Evolutionary conservation across 305 asterid species (phyloP).

Genomic region (Nicotiana rustica): DNA sequence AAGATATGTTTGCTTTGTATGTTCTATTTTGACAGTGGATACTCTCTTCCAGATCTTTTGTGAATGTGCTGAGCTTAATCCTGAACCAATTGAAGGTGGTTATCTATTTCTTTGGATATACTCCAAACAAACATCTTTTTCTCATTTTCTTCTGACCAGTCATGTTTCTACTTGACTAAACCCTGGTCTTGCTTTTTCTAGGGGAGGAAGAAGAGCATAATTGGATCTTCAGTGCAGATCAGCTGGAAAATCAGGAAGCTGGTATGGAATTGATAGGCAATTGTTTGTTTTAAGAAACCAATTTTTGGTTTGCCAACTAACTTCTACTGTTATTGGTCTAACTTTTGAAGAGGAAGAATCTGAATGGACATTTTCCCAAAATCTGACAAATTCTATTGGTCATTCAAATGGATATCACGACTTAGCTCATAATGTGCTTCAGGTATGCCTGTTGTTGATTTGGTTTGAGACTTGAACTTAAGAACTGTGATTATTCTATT

Average conservation of each 20-base stretch:
- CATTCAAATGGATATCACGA: constrained; percentile 76
- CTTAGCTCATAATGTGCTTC: constrained; percentile 71
- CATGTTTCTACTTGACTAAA: constrained; percentile 26
- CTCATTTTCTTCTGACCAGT: not conserved
- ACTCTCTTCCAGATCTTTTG: constrained; percentile 76
- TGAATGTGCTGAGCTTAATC: constrained; percentile 97
- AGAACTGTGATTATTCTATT: constrained; percentile 2
- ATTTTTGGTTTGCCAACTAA: not conserved
- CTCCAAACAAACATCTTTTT: not conserved
- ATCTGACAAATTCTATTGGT: constrained; percentile 68
- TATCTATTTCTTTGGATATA: constrained; percentile 30
- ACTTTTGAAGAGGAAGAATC: constrained; percentile 60
- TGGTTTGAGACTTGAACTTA: constrained; percentile 25
- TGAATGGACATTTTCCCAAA: constrained; percentile 56
- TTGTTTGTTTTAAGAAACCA: not conserved
- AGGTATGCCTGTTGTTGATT: constrained; percentile 51
- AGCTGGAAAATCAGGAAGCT: constrained; percentile 55
- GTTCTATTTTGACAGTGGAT: constrained; percentile 62
- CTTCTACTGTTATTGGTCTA: constrained; percentile 18
- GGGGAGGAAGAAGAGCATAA: constrained; percentile 74
- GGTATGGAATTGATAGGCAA: constrained; percentile 47
- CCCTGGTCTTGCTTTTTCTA: constrained; percentile 38
- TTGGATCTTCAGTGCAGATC: constrained; percentile 89
- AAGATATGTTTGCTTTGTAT: constrained; percentile 6
- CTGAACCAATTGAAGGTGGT: constrained; percentile 76